Base-by-base conservation (phyloP, 192 early-diverging fungal species). In the Rhizoclosmatium sp. region DNA sequence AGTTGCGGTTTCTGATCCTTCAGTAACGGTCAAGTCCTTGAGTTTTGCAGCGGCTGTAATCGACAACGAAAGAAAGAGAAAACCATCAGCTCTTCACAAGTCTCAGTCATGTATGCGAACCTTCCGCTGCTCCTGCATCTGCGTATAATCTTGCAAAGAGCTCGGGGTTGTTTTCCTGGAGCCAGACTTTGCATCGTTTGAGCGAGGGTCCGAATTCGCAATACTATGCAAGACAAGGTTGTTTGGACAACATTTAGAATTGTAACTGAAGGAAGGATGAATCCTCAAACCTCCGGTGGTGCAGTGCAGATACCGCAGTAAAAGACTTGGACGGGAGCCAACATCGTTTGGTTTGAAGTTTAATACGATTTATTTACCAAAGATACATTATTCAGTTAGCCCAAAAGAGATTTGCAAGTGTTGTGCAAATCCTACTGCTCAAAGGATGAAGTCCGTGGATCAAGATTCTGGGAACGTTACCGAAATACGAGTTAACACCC, bases 191-290 rank as follows among this genome's bases (percentile, higher is more conserved):
- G 84, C 94, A 98, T 79, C 94, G 92, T 69, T 92, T 91, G 51
- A 88, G 83, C 19, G 93, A 92, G 40, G 92, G 91, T n/a, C 92
- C 89, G 71, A 93, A 96, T 87, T 95, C 95, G 87, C 97, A 98
- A 85, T 95, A 98, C 93, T 95, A 23, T 7, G 76, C 21, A 44
- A 3, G n/a, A 23, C 14, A 60, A n/a, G 54, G 14, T 62, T 14
- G 47, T 4, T 48, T 21, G 4, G 65, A 9, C 46, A 45, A 44
- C 49, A 44, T 40, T 54, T 4, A 1, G 41, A 71, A 45, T 39
- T 44, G 42, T 47, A 31, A 19, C 47, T 23, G 62, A 71, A 42
- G 65, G 45, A 59, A 45, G 59, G 58, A 21, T 48, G 23, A 2
- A 5, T 31, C 4, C 4, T 14, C 65, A n/a, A 59, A 85, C 84